Evolutionary conservation across 768 basidiomycete genomes (phyloP), one percentile per base, ranked within the genome.

Genomic region (Pisolithus orientalis): DNA sequence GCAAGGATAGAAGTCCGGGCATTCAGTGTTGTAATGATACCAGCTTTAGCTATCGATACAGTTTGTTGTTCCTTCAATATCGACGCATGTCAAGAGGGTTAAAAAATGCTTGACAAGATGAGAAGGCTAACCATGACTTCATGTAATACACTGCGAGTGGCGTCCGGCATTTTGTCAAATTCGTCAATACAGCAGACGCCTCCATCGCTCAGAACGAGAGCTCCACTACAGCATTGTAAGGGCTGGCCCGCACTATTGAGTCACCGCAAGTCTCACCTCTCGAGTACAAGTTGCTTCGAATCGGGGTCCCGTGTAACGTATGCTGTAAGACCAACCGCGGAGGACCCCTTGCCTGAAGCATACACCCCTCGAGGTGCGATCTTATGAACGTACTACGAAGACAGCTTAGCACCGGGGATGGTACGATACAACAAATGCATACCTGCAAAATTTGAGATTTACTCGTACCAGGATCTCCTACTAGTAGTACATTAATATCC

Each of bases 151-250:
- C 96, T 97, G 44, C 96, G 85, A 42, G 96, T 98, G 5, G 90
- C 83, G 55, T 97, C 87, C 34, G 94, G 94, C 96, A 99, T 99
- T 70, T 99, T 99, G 73, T 99, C 96, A 60, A 99, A 98, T 70
- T 98, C 95, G 60, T 98, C 95, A 59, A 98, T 98, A 65, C 95
- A 98, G 66, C 94, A 97, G 5, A 97, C 93, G 66, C 94, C 95
- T 1, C 95, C 95, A 58, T 97, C 95, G 65, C 89, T 91, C 54
- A 97, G 71, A 1, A 96, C 94, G 10, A 97, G 82, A 0, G 94
- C 94, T 55, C 94, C 94, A 72, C 93, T 92, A 58, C 11, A 49
- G 48, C 27, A 52, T 6, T 21, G 31, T 58, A 14, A 55, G 48
- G 46, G 17, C 45, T 34, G 45, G 7, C 2, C 49, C 27, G 13